Percentiles rank a stretch among this genome's conserved stretches.
Conservation (phyloP, 345 rosid species). For the Geranium rotundifolium region DNA sequence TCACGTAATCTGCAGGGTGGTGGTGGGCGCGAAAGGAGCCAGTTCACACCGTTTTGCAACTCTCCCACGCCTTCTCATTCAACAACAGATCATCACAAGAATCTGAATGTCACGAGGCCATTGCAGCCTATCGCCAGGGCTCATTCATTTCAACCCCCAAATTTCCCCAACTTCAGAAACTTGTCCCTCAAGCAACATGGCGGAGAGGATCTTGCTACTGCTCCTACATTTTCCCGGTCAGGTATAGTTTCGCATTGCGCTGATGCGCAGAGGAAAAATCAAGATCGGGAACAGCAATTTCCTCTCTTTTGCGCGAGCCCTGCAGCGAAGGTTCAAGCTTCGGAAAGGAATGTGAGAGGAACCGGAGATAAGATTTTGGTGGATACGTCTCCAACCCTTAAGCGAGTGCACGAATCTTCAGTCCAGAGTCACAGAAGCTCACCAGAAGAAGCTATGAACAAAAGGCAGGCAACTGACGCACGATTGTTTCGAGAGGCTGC, state of each 20-base stretch:
- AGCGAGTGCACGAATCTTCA: no score
- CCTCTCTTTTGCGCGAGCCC: not conserved
- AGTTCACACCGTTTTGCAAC: constrained; percentile 20
- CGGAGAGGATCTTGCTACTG: not conserved
- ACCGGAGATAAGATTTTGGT: not conserved
- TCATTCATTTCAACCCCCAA: not conserved
- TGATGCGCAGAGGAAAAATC: not conserved
- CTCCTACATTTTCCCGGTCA: not conserved
- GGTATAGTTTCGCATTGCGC: not conserved
- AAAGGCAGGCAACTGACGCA: no score
- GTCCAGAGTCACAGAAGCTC: no score
- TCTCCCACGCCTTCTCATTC: constrained; percentile 23
- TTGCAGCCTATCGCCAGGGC: not conserved
- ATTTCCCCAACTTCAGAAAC: not conserved
- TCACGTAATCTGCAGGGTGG: constrained; percentile 25
- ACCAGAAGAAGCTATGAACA: no score
- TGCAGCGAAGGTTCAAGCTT: not conserved
- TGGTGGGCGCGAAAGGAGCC: constrained; percentile 31
- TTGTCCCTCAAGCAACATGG: not conserved
- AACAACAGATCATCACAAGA: not conserved
- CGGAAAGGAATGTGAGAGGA: not conserved
- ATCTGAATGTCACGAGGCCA: not conserved
- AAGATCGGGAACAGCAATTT: not conserved
- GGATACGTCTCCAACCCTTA: no score
- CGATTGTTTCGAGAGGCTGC: no score